A percentile compares a stretch with the other conserved stretches of the same genome.
Evolutionary conservation across 306 rosid genomes (phyloP).

Genomic region (Pyrus pyrifolia): DNA sequence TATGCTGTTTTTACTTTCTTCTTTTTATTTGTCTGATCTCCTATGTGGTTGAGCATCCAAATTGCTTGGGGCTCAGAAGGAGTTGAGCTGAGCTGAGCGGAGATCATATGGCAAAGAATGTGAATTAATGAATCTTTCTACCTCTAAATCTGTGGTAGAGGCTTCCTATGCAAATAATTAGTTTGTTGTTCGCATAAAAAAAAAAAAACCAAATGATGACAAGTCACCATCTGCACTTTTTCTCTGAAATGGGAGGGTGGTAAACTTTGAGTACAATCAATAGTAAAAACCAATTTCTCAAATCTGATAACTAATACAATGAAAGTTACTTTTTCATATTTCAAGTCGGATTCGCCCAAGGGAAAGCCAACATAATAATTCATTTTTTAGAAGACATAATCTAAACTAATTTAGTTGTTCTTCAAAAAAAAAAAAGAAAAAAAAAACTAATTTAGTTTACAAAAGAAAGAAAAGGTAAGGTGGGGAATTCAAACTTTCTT

Average conservation of each 20-base stretch:
- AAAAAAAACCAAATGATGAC: not conserved
- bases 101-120: not conserved
- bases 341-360: not conserved
- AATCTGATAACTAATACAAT: not conserved
- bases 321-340: not conserved
- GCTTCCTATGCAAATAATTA: not conserved
- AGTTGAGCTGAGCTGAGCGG: not conserved
- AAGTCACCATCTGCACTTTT: not conserved
- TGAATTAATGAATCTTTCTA: not conserved
- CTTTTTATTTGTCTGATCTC: not conserved
- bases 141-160: not conserved
- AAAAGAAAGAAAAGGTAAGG: too few relatives aligned
- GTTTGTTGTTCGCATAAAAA: not conserved
- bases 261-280: not conserved
- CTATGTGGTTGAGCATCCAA: slow-evolving; percentile 1
- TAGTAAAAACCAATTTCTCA: not conserved
- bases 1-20: not conserved
- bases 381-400: not conserved
- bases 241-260: not conserved
- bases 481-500: too few relatives aligned
- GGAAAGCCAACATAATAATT: not conserved
- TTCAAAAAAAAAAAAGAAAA: too few relatives aligned
- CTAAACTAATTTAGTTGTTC: too few relatives aligned
- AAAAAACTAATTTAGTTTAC: too few relatives aligned
- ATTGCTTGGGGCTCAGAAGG: not conserved